Base-by-base conservation (phyloP, 192 early-diverging fungal species). In the Podila epicladia region DNA sequence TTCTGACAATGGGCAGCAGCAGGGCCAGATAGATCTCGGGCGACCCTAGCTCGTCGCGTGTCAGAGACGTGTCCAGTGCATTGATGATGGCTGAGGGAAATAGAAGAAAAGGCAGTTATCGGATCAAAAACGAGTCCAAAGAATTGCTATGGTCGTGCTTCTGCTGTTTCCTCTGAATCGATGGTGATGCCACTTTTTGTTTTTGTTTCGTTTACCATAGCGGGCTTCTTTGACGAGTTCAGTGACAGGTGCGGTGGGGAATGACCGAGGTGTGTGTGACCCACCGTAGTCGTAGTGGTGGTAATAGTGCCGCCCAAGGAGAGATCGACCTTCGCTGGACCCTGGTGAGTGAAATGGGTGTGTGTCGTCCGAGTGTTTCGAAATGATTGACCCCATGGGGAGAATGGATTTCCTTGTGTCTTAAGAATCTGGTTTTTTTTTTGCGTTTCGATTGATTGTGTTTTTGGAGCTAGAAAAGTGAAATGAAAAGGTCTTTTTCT, bases 11-110 rank as follows among this genome's bases (percentile, higher is more conserved):
- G 11, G 83, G 83, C 22, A 69, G 49, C 26, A 85, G 26, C 11
- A 85, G 50, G 3, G 70, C 64, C 37, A 85, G 49, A 51, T 85
- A 73, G 62, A 85, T 85, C 29, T 82, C 78, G n/a, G 78, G 83
- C 13, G 73, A 75, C n/a, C 69, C 71, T 12, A 83, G 49, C 29
- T 73, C 71, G 19, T 71, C 62, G 5, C 73, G 70, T 8, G 82
- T 73, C 19, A 83, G 62, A 5, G 74, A 73, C 20, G 73, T 83
- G 38, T 83, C 82, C 8, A 83, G 67, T 2, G 73, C 74, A 59
- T 75, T 79, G 65, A 79, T 72, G 45, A 79, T 72, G 2, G 69
- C 76, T 79, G 22, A 20, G 28, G 64, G 19, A 11, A 24, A 38
- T 37, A 12, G 22, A n/a, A 24, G 37, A 9, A 19, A 50, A 7